Evolutionary conservation across 2,329 filamentous ascomycete genomes (phyloP).

Genomic region (Epichloe aotearoae): DNA sequence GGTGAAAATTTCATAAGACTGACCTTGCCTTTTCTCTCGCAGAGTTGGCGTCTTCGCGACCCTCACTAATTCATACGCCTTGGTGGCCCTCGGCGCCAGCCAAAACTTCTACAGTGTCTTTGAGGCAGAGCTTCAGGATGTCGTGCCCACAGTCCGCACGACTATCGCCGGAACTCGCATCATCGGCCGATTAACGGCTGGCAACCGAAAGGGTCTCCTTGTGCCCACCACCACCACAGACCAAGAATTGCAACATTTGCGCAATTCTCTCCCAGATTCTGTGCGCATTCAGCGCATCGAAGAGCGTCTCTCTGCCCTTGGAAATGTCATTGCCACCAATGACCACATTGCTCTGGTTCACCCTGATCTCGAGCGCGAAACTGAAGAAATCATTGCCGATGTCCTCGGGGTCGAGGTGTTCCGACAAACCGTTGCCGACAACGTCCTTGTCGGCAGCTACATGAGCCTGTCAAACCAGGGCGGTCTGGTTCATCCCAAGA

Average conservation of each 20-base stretch:
- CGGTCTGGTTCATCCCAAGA: slow-evolving; percentile 94
- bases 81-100: slow-evolving; percentile 86
- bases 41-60: slow-evolving; percentile 95
- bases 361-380: slow-evolving; percentile 92
- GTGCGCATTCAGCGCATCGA: slow-evolving; percentile 97
- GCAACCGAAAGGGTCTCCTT: slow-evolving; percentile 91
- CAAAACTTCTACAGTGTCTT: slow-evolving; percentile 99
- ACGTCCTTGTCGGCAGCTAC: slow-evolving; percentile 91
- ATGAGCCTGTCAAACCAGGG: slow-evolving; percentile 95
- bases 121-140: slow-evolving; percentile 92
- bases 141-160: slow-evolving; percentile 91
- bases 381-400: slow-evolving; percentile 96
- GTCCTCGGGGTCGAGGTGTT: slow-evolving; percentile 83
- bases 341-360: slow-evolving; percentile 96
- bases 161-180: slow-evolving; percentile 96
- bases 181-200: slow-evolving; percentile 86
- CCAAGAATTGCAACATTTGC: slow-evolving; percentile 93
- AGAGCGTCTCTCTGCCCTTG: slow-evolving; percentile 86
- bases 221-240: slow-evolving; percentile 94
- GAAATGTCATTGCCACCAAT: slow-evolving; percentile 93
- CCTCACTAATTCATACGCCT: slow-evolving; percentile 92
- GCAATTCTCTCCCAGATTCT: slow-evolving; percentile 81
- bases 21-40: slow-evolving; percentile 1
- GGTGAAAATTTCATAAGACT: background rate
- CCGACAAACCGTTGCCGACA: slow-evolving; percentile 90